phyloP scores from a whole-genome alignment of 495 filamentous ascomycete genomes.

The Endocarpon pusillum region DNA sequence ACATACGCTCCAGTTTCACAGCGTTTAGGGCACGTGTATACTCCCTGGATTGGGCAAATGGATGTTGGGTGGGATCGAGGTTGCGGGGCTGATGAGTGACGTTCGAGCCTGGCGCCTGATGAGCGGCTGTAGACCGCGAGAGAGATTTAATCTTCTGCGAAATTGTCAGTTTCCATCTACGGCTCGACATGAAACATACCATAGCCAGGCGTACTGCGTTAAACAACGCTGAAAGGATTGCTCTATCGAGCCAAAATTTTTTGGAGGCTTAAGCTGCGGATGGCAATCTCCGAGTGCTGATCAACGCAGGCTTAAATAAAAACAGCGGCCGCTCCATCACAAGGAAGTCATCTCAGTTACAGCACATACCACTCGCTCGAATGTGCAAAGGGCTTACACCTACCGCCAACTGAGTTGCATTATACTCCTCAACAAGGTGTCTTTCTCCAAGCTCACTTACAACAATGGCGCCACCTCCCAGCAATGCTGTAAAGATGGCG shows the following conservation, averaged over 20 bases:
- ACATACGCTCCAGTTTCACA: slow-evolving; percentile 88
- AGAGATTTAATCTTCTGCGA: slow-evolving; percentile 97
- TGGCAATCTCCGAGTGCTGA: too few species aligned
- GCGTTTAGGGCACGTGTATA: slow-evolving; percentile 83
- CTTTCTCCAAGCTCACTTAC: neutral
- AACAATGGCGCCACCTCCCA: slow-evolving; percentile 33
- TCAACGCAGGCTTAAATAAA: too few species aligned
- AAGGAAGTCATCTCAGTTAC: too few species aligned
- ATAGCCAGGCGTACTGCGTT: slow-evolving; percentile 7
- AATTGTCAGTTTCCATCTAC: too few species aligned
- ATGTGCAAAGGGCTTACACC: too few species aligned
- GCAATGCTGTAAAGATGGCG: slow-evolving; percentile 44
- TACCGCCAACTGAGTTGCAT: too few species aligned
- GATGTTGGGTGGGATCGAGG: slow-evolving; percentile 81
- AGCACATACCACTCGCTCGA: too few species aligned
- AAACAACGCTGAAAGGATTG: slow-evolving; percentile 1
- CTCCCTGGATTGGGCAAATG: slow-evolving; percentile 86
- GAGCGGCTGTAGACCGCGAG: slow-evolving; percentile 54
- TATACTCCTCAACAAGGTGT: neutral
- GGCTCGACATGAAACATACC: slow-evolving; percentile 9
- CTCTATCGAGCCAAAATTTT: slow-evolving; percentile 1
- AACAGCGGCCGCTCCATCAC: too few species aligned
- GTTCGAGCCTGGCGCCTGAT: slow-evolving; percentile 63
- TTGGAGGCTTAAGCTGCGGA: too few species aligned
- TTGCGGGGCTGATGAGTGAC: slow-evolving; percentile 64